These are phyloP conservation scores for Fusarium sp. DNA, from an alignment of 2,329 filamentous ascomycete species.

Conservation along the genomic window DNA sequence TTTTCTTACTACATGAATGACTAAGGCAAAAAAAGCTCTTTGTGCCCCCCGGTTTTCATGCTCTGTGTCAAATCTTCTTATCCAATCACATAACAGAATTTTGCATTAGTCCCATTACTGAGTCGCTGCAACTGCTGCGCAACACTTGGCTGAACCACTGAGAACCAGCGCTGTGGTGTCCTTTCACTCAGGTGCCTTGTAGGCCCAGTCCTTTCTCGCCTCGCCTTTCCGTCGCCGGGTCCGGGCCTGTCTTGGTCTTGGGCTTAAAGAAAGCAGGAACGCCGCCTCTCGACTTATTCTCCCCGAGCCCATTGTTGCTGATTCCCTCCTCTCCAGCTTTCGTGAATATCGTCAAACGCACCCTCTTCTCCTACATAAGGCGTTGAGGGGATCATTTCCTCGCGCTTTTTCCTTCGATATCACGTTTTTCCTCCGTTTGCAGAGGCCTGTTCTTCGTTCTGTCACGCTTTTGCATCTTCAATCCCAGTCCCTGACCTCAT, in stretches of 20 bases:
- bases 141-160: conserved; percentile 35
- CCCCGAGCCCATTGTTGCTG: conserved; percentile 36
- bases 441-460: conserved; percentile 22
- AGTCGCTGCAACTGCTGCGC: conserved; percentile 29
- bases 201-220: conserved; percentile 24
- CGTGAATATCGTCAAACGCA: conserved; percentile 26
- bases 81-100: conserved; percentile 21
- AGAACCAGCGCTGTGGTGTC: conserved; percentile 15
- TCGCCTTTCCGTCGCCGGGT: conserved; percentile 33
- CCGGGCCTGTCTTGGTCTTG: conserved; percentile 21
- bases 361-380: conserved; percentile 48
- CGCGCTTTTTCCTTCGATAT: conserved; percentile 24
- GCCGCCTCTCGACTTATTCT: conserved; percentile 35
- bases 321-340: conserved; percentile 26
- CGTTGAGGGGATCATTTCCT: conserved; percentile 45
- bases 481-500: conserved; percentile 45
- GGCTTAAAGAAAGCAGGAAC: conserved; percentile 36
- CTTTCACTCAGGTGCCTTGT: conserved; percentile 23
- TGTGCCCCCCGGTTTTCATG: conserved; percentile 16
- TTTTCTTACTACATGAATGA: conserved; percentile 12
- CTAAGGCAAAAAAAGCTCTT: conserved; percentile 21
- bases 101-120: conserved; percentile 10
- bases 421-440: conserved; percentile 16
- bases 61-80: not conserved
- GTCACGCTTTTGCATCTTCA: conserved; percentile 26